phyloP scores from a whole-genome alignment of 1,284 basidiomycete genomes.

The Inonotus obliquus region DNA sequence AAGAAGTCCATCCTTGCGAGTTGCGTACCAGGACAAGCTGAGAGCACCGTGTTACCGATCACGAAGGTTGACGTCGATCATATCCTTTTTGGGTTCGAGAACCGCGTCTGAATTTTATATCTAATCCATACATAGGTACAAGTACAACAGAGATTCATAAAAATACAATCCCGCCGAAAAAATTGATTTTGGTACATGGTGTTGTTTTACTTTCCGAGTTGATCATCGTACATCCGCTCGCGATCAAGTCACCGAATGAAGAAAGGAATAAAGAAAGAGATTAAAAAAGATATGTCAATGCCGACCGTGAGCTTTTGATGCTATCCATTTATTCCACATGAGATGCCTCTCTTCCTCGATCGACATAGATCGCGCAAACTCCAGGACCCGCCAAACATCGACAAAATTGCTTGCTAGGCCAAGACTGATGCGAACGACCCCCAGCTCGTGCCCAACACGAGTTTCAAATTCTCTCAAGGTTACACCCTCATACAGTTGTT shows the following conservation, averaged over 20 bases:
- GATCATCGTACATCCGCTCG: not conserved
- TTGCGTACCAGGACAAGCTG: not conserved
- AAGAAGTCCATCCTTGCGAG: constrained; percentile 66
- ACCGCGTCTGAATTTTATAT: not conserved
- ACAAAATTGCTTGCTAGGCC: constrained; percentile 72
- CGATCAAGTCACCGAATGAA: not conserved
- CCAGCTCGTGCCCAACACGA: constrained; percentile 59
- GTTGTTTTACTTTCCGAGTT: not conserved
- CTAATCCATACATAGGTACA: not conserved
- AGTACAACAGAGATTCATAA: not conserved
- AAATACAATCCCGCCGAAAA: not conserved
- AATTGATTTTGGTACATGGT: not conserved
- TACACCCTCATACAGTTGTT: constrained; percentile 50
- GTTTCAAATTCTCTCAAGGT: constrained; percentile 59
- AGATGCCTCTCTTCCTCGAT: constrained; percentile 35
- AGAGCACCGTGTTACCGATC: not conserved
- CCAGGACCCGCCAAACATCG: constrained; percentile 66
- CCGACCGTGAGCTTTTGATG: not conserved
- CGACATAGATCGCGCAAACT: constrained; percentile 49
- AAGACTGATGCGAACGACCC: constrained; percentile 70
- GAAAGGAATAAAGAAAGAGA: not conserved
- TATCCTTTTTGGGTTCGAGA: not conserved
- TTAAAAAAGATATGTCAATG: not conserved
- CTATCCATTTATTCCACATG: constrained; percentile 13
- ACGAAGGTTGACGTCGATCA: not conserved